These are phyloP conservation scores for Casuarina equisetifolia DNA, from an alignment of 306 rosid species.

Conservation along the genomic window DNA sequence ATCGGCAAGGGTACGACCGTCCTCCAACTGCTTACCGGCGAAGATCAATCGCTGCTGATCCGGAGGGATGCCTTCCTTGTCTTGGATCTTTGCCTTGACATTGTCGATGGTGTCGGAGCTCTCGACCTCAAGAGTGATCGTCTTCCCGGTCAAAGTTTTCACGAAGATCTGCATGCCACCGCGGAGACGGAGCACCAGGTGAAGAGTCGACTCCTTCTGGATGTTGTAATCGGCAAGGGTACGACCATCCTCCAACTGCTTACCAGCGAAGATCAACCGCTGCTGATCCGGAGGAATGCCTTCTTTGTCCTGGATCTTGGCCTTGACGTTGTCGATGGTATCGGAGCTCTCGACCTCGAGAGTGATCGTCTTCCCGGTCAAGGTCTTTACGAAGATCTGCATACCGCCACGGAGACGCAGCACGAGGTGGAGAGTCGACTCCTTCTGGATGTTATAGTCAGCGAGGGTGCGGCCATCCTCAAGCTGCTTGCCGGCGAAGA, in stretches of 20 bases:
- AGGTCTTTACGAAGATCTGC: slow-evolving; percentile 50
- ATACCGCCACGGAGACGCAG: slow-evolving; percentile 46
- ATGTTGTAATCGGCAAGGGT: slow-evolving; percentile 45
- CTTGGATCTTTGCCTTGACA: slow-evolving; percentile 48
- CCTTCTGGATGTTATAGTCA: slow-evolving; percentile 51
- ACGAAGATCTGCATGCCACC: slow-evolving; percentile 49
- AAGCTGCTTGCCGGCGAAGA: slow-evolving; percentile 44
- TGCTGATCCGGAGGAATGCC: slow-evolving; percentile 44
- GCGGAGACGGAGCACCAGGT: slow-evolving; percentile 27
- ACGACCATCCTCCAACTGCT: slow-evolving; percentile 41
- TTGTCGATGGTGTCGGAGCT: slow-evolving; percentile 45
- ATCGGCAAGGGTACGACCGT: slow-evolving; percentile 42
- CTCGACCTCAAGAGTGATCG: slow-evolving; percentile 44
- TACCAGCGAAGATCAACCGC: slow-evolving; percentile 38
- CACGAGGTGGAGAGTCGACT: slow-evolving; percentile 45
- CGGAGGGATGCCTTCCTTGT: slow-evolving; percentile 47
- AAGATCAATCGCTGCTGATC: slow-evolving; percentile 46
- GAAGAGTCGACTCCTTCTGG: slow-evolving; percentile 45
- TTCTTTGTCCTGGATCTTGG: slow-evolving; percentile 48
- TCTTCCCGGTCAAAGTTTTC: slow-evolving; percentile 42
- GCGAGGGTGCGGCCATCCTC: slow-evolving; percentile 46
- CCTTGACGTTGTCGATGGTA: slow-evolving; percentile 47
- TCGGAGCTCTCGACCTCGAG: slow-evolving; percentile 50
- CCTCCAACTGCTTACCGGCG: slow-evolving; percentile 44
- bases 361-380: slow-evolving; percentile 38